Evolutionary conservation across 2,329 filamentous ascomycete species (phyloP).

Genomic region (Colletotrichum sp.): DNA sequence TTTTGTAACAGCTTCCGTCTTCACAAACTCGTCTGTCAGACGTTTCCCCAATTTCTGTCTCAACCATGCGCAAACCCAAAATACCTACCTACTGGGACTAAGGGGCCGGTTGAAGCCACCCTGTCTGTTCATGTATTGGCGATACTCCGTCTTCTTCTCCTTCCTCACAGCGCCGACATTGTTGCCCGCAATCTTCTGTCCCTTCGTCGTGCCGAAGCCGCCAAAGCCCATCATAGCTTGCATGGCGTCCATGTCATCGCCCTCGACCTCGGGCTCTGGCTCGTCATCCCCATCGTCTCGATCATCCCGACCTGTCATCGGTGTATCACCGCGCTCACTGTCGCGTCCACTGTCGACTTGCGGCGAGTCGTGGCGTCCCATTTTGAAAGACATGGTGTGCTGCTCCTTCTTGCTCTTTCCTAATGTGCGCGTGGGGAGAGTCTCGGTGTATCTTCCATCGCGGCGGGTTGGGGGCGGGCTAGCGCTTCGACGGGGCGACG

Average conservation of each 20-base stretch:
- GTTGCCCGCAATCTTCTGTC: constrained; percentile 88
- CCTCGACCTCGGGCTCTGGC: constrained; percentile 59
- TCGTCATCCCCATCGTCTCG: constrained; percentile 26
- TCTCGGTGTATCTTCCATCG: constrained; percentile 22
- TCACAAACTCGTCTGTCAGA: background rate
- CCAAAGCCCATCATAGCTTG: constrained; percentile 89
- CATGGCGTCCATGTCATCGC: constrained; percentile 77
- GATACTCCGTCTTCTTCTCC: constrained; percentile 93
- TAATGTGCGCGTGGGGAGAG: constrained; percentile 36
- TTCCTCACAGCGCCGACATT: constrained; percentile 82
- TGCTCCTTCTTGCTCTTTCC: constrained; percentile 27
- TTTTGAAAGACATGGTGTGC: constrained; percentile 37
- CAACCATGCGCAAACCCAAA: background rate
- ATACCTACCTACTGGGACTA: constrained; percentile 54
- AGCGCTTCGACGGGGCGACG: constrained; percentile 33
- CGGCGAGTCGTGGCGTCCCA: constrained; percentile 34
- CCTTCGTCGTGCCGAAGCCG: constrained; percentile 84
- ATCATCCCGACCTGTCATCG: constrained; percentile 12
- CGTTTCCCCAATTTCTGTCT: background rate
- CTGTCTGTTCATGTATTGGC: constrained; percentile 93
- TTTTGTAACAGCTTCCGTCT: background rate
- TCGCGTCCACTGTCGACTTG: constrained; percentile 24
- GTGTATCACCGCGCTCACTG: constrained; percentile 22
- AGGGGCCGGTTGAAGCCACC: constrained; percentile 84
- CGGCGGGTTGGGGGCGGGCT: constrained; percentile 24